Evolutionary conservation across 2,329 filamentous ascomycete genomes (phyloP).

Genomic region (Beauveria pseudobassiana): DNA sequence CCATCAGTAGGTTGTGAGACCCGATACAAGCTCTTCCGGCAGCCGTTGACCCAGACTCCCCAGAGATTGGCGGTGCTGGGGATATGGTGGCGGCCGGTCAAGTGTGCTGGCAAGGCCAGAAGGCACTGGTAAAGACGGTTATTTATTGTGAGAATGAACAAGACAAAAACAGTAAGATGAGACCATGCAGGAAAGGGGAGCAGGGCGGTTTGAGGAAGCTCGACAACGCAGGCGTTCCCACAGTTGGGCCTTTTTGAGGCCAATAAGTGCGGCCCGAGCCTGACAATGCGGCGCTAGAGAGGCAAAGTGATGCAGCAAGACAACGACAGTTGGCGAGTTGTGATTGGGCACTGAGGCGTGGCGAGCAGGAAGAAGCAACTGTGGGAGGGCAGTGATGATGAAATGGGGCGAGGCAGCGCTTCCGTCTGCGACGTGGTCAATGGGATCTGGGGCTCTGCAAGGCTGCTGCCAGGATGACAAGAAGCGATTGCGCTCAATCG

Average conservation of each 20-base stretch:
- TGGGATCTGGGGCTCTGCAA: not conserved
- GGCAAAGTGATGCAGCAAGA: slow-evolving; percentile 9
- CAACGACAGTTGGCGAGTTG: slow-evolving; percentile 28
- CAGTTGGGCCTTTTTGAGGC: slow-evolving; percentile 7
- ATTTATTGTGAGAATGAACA: not conserved
- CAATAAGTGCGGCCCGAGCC: slow-evolving; percentile 10
- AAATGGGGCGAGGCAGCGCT: not conserved
- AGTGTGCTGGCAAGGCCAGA: slow-evolving; percentile 3
- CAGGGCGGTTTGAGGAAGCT: slow-evolving; percentile 1
- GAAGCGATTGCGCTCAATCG: not conserved
- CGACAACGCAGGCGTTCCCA: slow-evolving; percentile 6
- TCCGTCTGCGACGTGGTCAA: not conserved
- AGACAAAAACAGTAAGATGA: slow-evolving; percentile 12
- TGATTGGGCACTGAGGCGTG: slow-evolving; percentile 23
- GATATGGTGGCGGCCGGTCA: slow-evolving; percentile 1
- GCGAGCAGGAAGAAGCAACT: not conserved
- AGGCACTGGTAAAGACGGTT: slow-evolving; percentile 6
- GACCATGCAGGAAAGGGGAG: slow-evolving; percentile 19
- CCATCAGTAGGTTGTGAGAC: slow-evolving; percentile 51
- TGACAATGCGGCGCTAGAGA: slow-evolving; percentile 11
- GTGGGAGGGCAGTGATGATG: not conserved
- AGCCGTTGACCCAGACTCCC: not conserved
- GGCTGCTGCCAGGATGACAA: not conserved
- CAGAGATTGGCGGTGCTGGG: not conserved
- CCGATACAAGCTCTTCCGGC: slow-evolving; percentile 5